Evolutionary conservation across 495 filamentous ascomycete genomes (phyloP), one percentile per base, ranked within the genome.

Genomic region (Staphylotrichum tortipilum): DNA sequence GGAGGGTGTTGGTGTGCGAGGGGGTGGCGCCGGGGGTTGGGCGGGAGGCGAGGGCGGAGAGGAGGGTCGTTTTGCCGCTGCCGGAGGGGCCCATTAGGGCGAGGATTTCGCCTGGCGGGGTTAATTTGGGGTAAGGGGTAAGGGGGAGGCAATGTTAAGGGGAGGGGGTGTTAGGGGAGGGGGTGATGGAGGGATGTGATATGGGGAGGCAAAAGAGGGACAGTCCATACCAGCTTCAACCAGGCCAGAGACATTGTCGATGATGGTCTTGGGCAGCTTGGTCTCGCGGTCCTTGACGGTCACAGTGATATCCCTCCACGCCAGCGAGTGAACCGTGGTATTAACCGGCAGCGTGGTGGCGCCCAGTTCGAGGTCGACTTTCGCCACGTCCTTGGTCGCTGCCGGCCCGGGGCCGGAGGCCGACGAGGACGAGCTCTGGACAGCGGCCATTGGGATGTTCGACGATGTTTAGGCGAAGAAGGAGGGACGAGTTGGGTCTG

Each of bases 61-160:
- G 74, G 5, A 90, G 74, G 0, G 84, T 89, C 2, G 86, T 88
- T 58, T 91, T 91, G 40, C 86, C 86, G 50, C 74, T 82, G 39
- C 85, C 84, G 21, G 79, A 83, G 0, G 84, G 84, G 34, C 86
- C 86, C 83, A 89, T 88, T 10, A 89, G 55, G 18, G 86, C 86
- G 48, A 84, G 69, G 37, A 90, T 65, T 55, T 89, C 82, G 31
- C 86, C 86, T 81, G n/a, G n/a, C n/a, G n/a, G n/a, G n/a, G n/a
- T n/a, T n/a, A n/a, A n/a, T n/a, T n/a, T n/a, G n/a, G n/a, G n/a
- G n/a, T n/a, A n/a, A n/a, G n/a, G n/a, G n/a, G n/a, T n/a, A n/a
- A n/a, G n/a, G n/a, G n/a, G n/a, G n/a, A n/a, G n/a, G n/a, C n/a
- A n/a, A n/a, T n/a, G 54, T 41, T 21, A n/a, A 29, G 28, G 29